A percentile compares a stretch with the other conserved stretches of the same genome.
Evolutionary conservation across 257 asterid genomes (phyloP).

Genomic region (Gentiana macrophylla): DNA sequence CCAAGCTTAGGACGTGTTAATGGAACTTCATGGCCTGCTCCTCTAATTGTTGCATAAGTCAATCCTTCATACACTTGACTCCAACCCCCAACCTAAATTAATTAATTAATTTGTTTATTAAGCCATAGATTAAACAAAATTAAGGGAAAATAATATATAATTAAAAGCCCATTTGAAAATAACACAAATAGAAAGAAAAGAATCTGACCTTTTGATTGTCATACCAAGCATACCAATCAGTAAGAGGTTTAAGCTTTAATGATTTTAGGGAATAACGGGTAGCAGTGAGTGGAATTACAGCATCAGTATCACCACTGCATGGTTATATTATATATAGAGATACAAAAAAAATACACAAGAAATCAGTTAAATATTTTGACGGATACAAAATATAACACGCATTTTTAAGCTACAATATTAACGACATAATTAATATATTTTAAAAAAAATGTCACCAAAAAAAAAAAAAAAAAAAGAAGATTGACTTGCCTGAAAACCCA

Average conservation of each 20-base stretch:
- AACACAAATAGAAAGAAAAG: no score
- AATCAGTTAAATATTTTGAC: background rate
- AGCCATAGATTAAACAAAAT: background rate
- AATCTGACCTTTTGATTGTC: slow-evolving; percentile 30
- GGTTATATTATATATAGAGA: background rate
- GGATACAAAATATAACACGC: no score
- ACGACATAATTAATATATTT: background rate
- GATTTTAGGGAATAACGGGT: slow-evolving; percentile 48
- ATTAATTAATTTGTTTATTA: background rate
- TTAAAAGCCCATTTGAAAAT: background rate
- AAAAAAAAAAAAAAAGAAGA: no score
- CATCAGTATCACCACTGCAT: slow-evolving; percentile 53
- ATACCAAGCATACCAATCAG: slow-evolving; percentile 54
- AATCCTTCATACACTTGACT: slow-evolving; percentile 48
- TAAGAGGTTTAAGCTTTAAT: slow-evolving; percentile 22
- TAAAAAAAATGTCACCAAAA: background rate
- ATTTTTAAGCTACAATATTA: background rate
- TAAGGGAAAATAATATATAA: background rate
- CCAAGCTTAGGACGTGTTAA: slow-evolving; percentile 38
- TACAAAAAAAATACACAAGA: background rate
- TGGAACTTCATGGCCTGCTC: slow-evolving; percentile 74
- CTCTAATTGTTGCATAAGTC: slow-evolving; percentile 46
- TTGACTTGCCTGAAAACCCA: slow-evolving; percentile 53
- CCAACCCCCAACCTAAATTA: slow-evolving; percentile 55
- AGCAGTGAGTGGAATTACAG: slow-evolving; percentile 49